These are phyloP conservation scores for Kodamaea plutei DNA, from an alignment of 1,139 yeast species.

Conservation along the genomic window DNA sequence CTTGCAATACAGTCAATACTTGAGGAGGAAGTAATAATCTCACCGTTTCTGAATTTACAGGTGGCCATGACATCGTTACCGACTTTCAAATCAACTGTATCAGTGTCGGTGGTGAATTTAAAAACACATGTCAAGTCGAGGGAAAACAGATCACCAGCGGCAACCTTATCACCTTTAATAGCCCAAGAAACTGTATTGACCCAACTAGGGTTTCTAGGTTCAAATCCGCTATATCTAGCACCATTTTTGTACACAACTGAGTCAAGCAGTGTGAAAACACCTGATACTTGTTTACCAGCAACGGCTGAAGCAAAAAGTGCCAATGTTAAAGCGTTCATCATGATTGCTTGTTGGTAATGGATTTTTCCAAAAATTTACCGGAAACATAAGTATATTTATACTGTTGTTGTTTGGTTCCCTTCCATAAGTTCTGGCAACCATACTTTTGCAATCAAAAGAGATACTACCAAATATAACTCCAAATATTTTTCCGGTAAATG, in stretches of 20 bases:
- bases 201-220: constrained; percentile 21
- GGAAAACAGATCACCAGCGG: constrained; percentile 27
- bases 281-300: constrained; percentile 11
- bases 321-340: neutral
- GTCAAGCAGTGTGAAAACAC: constrained; percentile 17
- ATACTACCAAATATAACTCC: no score
- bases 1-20: constrained; percentile 8
- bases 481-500: no score
- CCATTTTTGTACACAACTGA: constrained; percentile 9
- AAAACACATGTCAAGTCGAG: constrained; percentile 27
- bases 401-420: no score
- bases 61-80: constrained; percentile 8
- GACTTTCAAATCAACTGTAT: constrained; percentile 5
- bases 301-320: constrained; percentile 1
- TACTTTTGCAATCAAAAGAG: no score
- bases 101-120: constrained; percentile 18
- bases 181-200: constrained; percentile 22
- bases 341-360: no score
- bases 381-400: no score
- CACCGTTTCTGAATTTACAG: constrained; percentile 9
- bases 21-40: constrained; percentile 5
- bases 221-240: constrained; percentile 5
- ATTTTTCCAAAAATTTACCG: no score
- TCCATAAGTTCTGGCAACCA: no score
- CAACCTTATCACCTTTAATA: constrained; percentile 11